Base-by-base conservation (phyloP, 1,139 yeast genomes). In the Geotrichum histeridarum region DNA sequence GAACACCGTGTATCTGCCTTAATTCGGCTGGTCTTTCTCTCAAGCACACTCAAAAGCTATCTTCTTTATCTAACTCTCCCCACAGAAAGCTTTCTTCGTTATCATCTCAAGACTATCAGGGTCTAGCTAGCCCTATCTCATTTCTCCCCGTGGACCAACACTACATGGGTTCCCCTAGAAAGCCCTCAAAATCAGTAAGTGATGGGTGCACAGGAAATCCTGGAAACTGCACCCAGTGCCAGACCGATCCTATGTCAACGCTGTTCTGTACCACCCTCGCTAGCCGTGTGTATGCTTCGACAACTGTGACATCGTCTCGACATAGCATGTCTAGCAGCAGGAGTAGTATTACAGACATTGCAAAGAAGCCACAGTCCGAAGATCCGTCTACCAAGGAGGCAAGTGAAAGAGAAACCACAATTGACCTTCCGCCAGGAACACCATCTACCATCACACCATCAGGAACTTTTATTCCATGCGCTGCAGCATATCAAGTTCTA, bases 1-100 rank as follows among this genome's bases (percentile, higher is more conserved):
- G 85, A 60, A 84, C 95, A 0, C 93, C 95, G 4, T 90, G 98
- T 71, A 87, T 90, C 2, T 91, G 98, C 69, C 80, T 93, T 32
- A 95, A 67, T 84, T 65, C 51, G 9, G 57, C 57, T 11, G 39
- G 8, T 18, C 33, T 18, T 8, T 53, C 30, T 8, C 36, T 8
- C 2, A 22, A 39, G 22, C 50, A 36, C 12, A 42, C n/a, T 4
- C 36, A 35, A 27, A 42, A 36, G 17, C 54, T 31, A n/a, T 42
- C 35, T 14, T 17, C 45, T n/a, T 14, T 44, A 22, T 12, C 41
- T 5, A 22, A 22, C 5, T 22, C 41, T 27, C 50, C 42, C 8
- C 47, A 14, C 9, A 42, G 41, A 27, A 42, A 36, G 17, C 54
- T 31, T n/a, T 42, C 35, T 11, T 17, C 45, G 8, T 14, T 44